phyloP scores from a whole-genome alignment of 2,329 filamentous ascomycete genomes.

The Shiraia bambusicola region DNA sequence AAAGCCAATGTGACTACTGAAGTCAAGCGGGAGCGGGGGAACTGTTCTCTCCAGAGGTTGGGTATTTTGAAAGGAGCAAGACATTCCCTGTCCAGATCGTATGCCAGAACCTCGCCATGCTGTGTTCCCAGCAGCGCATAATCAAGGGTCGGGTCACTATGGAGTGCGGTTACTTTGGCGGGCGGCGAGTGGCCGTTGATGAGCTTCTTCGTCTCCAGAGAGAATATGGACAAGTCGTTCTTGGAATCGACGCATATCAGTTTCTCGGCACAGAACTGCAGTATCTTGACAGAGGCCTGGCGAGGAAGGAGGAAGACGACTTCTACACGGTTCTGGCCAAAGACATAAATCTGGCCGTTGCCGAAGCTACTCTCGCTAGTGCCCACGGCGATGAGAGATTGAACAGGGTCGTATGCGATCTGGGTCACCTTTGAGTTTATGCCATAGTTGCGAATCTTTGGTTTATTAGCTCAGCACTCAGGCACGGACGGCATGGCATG shows the following conservation, averaged over 20 bases:
- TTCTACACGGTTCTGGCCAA: conserved; percentile 78
- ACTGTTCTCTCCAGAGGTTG: conserved; percentile 79
- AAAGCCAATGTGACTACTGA: conserved; percentile 76
- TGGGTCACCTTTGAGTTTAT: conserved; percentile 69
- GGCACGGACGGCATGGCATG: conserved; percentile 2
- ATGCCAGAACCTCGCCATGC: conserved; percentile 85
- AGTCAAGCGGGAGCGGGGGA: conserved; percentile 64
- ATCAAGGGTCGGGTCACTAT: conserved; percentile 87
- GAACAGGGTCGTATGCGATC: conserved; percentile 87
- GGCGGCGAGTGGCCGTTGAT: conserved; percentile 73
- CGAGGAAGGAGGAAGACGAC: conserved; percentile 71
- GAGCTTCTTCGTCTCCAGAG: conserved; percentile 69
- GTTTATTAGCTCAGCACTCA: conserved; percentile 18
- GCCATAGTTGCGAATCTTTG: conserved; percentile 48
- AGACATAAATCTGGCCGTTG: conserved; percentile 82
- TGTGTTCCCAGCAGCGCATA: conserved; percentile 86
- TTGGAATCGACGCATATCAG: conserved; percentile 81
- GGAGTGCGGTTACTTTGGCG: conserved; percentile 70
- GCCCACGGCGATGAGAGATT: conserved; percentile 88
- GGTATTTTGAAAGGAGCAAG: conserved; percentile 78
- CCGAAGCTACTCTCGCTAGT: conserved; percentile 87
- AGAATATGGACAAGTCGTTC: conserved; percentile 83
- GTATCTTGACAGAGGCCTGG: conserved; percentile 70
- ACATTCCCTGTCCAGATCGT: conserved; percentile 81
- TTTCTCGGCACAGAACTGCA: conserved; percentile 85